A percentile compares a stretch with the other conserved stretches of the same genome.
phyloP scores from a whole-genome alignment of 176 grass and related monocot genomes.

The Paspalum vaginatum region DNA sequence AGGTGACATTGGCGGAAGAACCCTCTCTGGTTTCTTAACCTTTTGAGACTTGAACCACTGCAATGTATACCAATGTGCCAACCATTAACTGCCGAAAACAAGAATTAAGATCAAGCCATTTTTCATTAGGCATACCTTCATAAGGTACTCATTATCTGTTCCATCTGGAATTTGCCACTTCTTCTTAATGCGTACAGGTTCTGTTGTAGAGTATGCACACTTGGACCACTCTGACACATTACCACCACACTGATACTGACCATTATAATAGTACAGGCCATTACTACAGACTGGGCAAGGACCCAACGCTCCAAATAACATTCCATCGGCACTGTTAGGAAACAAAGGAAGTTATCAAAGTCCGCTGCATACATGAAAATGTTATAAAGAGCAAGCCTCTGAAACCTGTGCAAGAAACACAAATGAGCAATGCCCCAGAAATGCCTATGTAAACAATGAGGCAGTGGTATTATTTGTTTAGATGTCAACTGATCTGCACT shows the following conservation, averaged over 20 bases:
- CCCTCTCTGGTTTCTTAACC: constrained; percentile 67
- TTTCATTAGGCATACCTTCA: constrained; percentile 59
- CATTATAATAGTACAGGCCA: constrained; percentile 65
- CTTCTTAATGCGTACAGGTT: constrained; percentile 71
- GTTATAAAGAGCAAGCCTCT: not conserved
- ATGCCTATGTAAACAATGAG: not conserved
- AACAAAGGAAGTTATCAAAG: not conserved
- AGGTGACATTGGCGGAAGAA: constrained; percentile 85
- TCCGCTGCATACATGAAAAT: not conserved
- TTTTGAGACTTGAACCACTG: constrained; percentile 99
- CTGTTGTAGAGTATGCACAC: constrained; percentile 76
- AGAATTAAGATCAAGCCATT: not conserved
- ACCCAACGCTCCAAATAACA: constrained; percentile 92
- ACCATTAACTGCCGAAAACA: constrained; percentile 16
- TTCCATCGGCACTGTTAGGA: constrained; percentile 81
- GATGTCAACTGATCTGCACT: not conserved
- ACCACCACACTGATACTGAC: constrained; percentile 79
- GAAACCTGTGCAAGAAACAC: constrained; percentile 18
- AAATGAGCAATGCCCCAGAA: constrained; percentile 6
- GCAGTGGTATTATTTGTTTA: not conserved
- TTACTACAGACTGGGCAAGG: constrained; percentile 80
- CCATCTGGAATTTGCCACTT: constrained; percentile 84
- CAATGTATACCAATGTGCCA: constrained; percentile 45
- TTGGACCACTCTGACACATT: constrained; percentile 93
- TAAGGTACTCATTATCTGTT: constrained; percentile 67